These are phyloP conservation scores for Exophiala viscosa DNA, from an alignment of 2,329 filamentous ascomycete genomes.

Conservation along the genomic window DNA sequence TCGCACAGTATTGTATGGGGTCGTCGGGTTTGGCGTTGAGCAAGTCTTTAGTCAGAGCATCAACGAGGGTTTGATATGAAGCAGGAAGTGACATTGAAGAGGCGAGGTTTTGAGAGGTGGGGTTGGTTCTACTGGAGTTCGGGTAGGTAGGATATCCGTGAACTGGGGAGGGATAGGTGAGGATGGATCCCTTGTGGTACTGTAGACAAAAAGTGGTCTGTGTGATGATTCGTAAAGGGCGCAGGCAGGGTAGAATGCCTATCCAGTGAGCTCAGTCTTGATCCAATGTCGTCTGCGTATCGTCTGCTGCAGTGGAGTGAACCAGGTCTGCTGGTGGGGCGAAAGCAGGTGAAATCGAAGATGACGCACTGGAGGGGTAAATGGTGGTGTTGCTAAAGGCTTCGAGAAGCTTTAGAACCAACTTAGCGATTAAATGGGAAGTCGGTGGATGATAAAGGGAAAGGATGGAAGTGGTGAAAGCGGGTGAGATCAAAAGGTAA, in stretches of 20 bases:
- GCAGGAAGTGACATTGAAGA: conserved; percentile 47
- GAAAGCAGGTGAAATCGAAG: conserved; percentile 8
- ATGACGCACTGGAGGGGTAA: conserved; percentile 23
- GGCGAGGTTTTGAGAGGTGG: conserved; percentile 20
- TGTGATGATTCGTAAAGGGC: conserved; percentile 12
- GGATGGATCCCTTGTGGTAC: conserved; percentile 10
- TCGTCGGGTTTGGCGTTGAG: conserved; percentile 58
- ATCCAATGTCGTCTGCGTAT: conserved; percentile 2
- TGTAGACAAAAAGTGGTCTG: conserved; percentile 15
- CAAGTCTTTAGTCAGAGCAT: conserved; percentile 60
- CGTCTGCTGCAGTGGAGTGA: conserved; percentile 13
- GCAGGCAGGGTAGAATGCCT: conserved; percentile 4
- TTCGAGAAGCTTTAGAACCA: conserved; percentile 7
- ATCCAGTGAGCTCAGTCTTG: conserved; percentile 7
- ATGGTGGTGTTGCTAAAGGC: too few relatives aligned
- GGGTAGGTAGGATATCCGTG: neutral
- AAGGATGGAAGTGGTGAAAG: conserved; percentile 1
- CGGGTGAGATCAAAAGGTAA: neutral
- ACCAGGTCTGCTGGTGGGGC: conserved; percentile 13
- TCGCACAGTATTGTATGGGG: conserved; percentile 67
- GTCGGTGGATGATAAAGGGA: neutral
- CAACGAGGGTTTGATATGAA: conserved; percentile 60
- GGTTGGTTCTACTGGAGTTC: conserved; percentile 11
- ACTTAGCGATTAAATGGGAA: conserved; percentile 3
- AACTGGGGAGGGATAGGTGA: conserved; percentile 8